phyloP scores from a whole-genome alignment of 2,329 filamentous ascomycete species.

The Calycina herbarum region DNA sequence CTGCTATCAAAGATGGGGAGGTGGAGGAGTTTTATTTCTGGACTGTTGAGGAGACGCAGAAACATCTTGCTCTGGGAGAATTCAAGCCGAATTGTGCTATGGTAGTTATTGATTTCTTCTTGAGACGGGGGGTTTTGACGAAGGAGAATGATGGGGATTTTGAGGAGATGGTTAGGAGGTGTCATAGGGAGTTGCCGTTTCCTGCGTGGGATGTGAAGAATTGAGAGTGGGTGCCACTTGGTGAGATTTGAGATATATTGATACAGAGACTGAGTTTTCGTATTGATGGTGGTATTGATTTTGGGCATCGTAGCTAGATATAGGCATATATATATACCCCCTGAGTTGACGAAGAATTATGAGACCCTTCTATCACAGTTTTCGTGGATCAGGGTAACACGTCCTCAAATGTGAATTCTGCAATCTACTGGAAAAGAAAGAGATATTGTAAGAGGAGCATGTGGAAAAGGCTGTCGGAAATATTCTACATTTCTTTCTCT shows the following conservation, averaged over 20 bases:
- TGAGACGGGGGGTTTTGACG: constrained; percentile 79
- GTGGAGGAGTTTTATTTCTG: constrained; percentile 81
- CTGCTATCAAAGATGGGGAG: constrained; percentile 81
- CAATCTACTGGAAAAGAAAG: no score
- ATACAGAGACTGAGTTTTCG: not conserved
- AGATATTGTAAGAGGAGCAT: no score
- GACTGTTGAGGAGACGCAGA: constrained; percentile 73
- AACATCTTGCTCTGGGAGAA: constrained; percentile 66
- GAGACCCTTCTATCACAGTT: no score
- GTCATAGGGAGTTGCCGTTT: constrained; percentile 81
- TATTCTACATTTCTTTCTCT: not conserved
- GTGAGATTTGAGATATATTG: not conserved
- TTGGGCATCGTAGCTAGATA: no score
- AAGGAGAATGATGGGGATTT: constrained; percentile 76
- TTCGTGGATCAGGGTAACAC: no score
- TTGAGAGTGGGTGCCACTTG: not conserved
- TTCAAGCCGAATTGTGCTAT: constrained; percentile 95
- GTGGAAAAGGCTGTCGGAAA: not conserved
- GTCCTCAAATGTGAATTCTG: no score
- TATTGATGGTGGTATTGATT: not conserved
- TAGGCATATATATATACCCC: no score
- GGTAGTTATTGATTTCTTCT: constrained; percentile 84
- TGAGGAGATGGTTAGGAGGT: constrained; percentile 69
- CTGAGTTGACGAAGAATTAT: no score
- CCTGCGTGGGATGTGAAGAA: constrained; percentile 44